Evolutionary conservation across 352 stramenopile species (phyloP).

Genomic region (Globisporangium mamillatum): DNA sequence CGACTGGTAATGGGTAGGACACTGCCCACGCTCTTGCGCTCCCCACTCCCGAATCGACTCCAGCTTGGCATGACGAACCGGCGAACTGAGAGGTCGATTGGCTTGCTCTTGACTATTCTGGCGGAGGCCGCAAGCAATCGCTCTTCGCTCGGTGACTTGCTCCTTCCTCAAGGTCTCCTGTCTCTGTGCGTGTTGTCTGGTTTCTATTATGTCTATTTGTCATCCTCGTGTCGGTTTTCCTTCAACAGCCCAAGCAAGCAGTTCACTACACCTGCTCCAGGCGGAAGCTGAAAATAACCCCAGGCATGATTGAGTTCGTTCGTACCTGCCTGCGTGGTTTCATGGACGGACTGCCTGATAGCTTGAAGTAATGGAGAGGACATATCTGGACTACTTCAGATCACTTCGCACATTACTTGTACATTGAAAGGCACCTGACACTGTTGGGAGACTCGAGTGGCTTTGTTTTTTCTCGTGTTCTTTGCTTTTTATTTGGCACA

Average conservation of each 20-base stretch:
- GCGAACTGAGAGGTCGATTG: no score
- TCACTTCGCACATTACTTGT: not conserved
- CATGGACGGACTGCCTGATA: no score
- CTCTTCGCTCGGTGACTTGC: not conserved
- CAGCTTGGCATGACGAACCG: constrained; percentile 11
- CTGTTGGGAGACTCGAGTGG: not conserved
- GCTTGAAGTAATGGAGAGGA: not conserved
- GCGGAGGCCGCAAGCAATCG: no score
- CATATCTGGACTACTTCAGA: not conserved
- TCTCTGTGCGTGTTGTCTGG: no score
- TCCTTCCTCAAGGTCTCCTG: no score
- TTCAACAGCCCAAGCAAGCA: no score
- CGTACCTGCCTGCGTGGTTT: not conserved
- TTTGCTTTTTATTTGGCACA: not conserved
- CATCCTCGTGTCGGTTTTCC: no score
- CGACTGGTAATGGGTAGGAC: constrained; percentile 10
- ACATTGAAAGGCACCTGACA: not conserved
- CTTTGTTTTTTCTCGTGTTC: not conserved
- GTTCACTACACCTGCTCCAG: no score
- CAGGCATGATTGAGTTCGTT: not conserved
- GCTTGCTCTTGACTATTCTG: not conserved
- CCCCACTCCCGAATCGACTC: constrained; percentile 12
- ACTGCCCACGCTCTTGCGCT: not conserved
- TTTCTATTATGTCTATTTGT: no score
- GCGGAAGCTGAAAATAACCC: no score